These are phyloP conservation scores for Hawksworthiomyces lignivorus DNA, from an alignment of 2,329 filamentous ascomycete genomes.

Conservation along the genomic window DNA sequence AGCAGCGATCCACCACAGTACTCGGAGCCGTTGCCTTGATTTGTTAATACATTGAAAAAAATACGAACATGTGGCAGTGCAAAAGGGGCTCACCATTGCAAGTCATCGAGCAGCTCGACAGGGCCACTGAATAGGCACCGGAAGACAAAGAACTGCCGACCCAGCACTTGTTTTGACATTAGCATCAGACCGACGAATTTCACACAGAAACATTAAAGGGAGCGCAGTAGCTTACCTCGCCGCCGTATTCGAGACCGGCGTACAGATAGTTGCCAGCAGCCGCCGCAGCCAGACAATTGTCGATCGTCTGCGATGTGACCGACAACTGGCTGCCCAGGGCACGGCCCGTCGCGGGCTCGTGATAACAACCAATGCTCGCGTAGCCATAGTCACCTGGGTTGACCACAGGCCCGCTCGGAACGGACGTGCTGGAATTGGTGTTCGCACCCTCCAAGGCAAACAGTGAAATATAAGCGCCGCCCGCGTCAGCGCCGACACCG, in stretches of 20 bases:
- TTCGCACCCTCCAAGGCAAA: slow-evolving; percentile 31
- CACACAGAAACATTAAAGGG: too few relatives aligned
- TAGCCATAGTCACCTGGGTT: slow-evolving; percentile 28
- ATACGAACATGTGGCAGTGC: neutral
- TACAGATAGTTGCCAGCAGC: slow-evolving; percentile 16
- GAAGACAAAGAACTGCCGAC: slow-evolving; percentile 5
- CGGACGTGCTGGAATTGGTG: slow-evolving; percentile 12
- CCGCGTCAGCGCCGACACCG: slow-evolving; percentile 25
- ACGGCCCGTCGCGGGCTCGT: slow-evolving; percentile 17
- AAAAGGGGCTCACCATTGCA: slow-evolving; percentile 12
- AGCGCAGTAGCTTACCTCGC: slow-evolving; percentile 13
- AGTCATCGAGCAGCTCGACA: slow-evolving; percentile 21
- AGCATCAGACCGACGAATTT: too few relatives aligned
- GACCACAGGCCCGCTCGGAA: slow-evolving; percentile 20
- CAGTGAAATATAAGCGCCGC: slow-evolving; percentile 38
- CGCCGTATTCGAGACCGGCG: slow-evolving; percentile 27
- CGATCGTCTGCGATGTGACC: slow-evolving; percentile 16
- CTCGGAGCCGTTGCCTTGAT: slow-evolving; percentile 12
- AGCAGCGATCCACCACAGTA: slow-evolving; percentile 14
- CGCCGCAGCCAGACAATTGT: slow-evolving; percentile 17
- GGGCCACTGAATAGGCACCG: slow-evolving; percentile 11
- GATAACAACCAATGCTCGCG: slow-evolving; percentile 27
- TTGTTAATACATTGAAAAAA: neutral
- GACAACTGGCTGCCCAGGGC: slow-evolving; percentile 15
- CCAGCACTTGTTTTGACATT: slow-evolving; percentile 13